phyloP scores from a whole-genome alignment of 176 grass and related monocot species.

The Triticum urartu region DNA sequence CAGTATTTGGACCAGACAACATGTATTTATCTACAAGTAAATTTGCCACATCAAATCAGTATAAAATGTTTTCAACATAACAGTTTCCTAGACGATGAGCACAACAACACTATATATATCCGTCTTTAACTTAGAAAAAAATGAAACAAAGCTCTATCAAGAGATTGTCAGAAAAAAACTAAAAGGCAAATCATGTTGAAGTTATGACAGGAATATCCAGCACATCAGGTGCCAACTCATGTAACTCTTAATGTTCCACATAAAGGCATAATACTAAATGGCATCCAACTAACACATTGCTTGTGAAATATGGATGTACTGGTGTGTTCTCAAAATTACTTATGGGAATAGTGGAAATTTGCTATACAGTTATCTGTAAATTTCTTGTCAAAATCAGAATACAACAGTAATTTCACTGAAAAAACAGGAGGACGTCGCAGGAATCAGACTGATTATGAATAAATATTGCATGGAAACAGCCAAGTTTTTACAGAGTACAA shows the following conservation, averaged over 20 bases:
- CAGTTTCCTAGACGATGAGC: neutral
- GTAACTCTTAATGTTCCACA: neutral
- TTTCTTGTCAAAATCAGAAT: neutral
- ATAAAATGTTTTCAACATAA: neutral
- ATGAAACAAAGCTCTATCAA: neutral
- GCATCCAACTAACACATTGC: no score
- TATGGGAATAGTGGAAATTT: neutral
- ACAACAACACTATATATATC: neutral
- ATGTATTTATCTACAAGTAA: slow-evolving; percentile 78
- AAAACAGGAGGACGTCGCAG: neutral
- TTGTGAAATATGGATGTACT: neutral
- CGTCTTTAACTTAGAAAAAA: no score
- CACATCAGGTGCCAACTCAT: neutral
- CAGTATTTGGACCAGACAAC: slow-evolving; percentile 41
- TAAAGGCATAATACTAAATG: no score
- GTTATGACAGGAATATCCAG: neutral
- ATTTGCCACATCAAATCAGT: neutral
- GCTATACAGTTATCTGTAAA: neutral
- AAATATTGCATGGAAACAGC: no score
- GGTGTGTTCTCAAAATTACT: neutral
- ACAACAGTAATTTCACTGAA: neutral
- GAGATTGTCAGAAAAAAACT: neutral
- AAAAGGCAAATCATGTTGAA: slow-evolving; percentile 29
- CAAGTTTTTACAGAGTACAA: no score
- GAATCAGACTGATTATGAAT: no score